These are phyloP conservation scores for Taphrina communis DNA, from an alignment of 1,139 yeast species.

Conservation along the genomic window DNA sequence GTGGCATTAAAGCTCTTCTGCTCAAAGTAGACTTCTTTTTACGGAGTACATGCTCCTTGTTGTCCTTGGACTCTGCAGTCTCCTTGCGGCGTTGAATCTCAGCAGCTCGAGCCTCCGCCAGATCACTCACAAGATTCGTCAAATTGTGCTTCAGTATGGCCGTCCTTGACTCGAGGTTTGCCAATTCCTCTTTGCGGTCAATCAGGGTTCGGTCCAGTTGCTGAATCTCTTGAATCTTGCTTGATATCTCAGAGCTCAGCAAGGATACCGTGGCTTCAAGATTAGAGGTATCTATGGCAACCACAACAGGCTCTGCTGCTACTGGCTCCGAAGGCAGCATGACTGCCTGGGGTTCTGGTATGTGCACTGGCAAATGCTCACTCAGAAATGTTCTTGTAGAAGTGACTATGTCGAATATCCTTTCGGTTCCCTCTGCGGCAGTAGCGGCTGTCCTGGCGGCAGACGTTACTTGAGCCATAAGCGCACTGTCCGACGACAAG, in stretches of 20 bases:
- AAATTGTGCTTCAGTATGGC: constrained; percentile 1
- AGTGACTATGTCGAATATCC: not conserved
- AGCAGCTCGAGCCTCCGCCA: constrained; percentile 15
- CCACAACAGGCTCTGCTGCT: not conserved
- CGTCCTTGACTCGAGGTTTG: constrained; percentile 14
- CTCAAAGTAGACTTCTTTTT: constrained; percentile 15
- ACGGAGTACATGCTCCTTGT: constrained; percentile 2
- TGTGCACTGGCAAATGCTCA: constrained; percentile 12
- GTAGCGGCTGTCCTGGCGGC: not conserved
- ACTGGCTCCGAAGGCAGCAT: not conserved
- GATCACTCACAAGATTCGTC: not conserved
- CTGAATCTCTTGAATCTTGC: constrained; percentile 14
- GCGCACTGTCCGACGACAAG: constrained; percentile 9
- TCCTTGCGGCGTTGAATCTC: constrained; percentile 5
- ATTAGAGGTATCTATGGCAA: constrained; percentile 9
- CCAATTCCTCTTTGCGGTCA: constrained; percentile 19
- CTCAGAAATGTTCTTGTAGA: not conserved
- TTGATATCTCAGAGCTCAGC: not conserved
- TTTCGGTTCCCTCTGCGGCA: not conserved
- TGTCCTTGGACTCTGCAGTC: not conserved
- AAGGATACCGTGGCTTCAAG: constrained; percentile 7
- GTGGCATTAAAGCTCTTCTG: constrained; percentile 21
- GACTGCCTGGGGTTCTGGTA: constrained; percentile 18
- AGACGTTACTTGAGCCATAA: not conserved
- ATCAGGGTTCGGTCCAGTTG: not conserved